Conservation (phyloP, 371 early-diverging fungal genomes). For the Mortierella polycephala region DNA sequence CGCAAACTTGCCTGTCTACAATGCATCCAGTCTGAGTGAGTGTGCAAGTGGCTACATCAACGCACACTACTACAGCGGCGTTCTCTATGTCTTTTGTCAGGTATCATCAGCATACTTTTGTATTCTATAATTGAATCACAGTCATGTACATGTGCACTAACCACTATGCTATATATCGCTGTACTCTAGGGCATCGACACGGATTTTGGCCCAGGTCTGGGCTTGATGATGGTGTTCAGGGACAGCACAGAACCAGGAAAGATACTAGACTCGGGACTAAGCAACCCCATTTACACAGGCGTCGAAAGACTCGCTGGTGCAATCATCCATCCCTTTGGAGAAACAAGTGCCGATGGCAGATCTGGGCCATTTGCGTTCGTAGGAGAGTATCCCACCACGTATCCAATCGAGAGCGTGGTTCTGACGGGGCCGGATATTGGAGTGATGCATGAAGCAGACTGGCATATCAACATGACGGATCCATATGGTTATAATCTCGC, state of each 20-base stretch:
- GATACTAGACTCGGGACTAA: constrained; percentile 5
- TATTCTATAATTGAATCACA: neutral
- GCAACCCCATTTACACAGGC: neutral
- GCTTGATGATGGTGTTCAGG: constrained; percentile 5
- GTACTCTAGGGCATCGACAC: neutral
- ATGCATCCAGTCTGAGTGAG: constrained; percentile 1
- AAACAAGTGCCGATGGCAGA: neutral
- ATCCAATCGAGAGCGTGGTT: neutral
- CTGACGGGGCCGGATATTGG: neutral
- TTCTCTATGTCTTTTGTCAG: constrained; percentile 25
- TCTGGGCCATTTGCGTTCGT: constrained; percentile 11
- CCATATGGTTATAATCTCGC: constrained; percentile 1
- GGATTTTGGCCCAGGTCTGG: constrained; percentile 2
- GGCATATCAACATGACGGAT: constrained; percentile 15
- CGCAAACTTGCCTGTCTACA: neutral
- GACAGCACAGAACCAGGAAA: neutral
- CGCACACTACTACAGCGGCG: constrained; percentile 12
- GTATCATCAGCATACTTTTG: constrained; percentile 1
- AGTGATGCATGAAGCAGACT: neutral
- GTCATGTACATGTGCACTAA: neutral
- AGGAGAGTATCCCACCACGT: neutral
- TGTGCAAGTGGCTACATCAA: constrained; percentile 1
- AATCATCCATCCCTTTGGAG: constrained; percentile 15
- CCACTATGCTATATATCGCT: neutral
- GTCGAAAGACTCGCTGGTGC: constrained; percentile 3